Percentiles rank a stretch among this genome's conserved stretches.
These are phyloP conservation scores for Croton setiger DNA, from an alignment of 441 rosid genomes.

Conservation along the genomic window DNA sequence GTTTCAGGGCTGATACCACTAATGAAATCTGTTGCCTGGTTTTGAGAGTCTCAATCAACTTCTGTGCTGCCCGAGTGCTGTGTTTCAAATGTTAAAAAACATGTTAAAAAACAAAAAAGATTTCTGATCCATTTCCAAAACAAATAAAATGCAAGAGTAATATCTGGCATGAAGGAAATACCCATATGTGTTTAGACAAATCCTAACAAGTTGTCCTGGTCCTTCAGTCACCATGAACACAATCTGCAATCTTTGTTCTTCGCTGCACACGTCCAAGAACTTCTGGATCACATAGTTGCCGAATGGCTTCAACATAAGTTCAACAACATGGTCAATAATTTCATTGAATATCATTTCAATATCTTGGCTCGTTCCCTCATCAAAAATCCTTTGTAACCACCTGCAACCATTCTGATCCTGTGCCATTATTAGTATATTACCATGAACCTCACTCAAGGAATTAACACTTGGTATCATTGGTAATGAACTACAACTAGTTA, in stretches of 20 bases:
- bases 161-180: slow-evolving; percentile 26
- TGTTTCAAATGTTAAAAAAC: slow-evolving; percentile 13
- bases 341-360: slow-evolving; percentile 43
- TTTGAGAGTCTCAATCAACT: slow-evolving; percentile 62
- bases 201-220: slow-evolving; percentile 50
- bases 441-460: slow-evolving; percentile 47
- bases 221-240: slow-evolving; percentile 44
- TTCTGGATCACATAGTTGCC: slow-evolving; percentile 85
- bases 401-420: slow-evolving; percentile 75
- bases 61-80: slow-evolving; percentile 87
- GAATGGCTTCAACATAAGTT: slow-evolving; percentile 65
- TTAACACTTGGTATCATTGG: slow-evolving; percentile 26
- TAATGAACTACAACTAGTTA: slow-evolving; percentile 11
- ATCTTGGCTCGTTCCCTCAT: slow-evolving; percentile 51
- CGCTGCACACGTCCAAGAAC: slow-evolving; percentile 58
- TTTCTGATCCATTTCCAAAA: neutral
- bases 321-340: slow-evolving; percentile 45
- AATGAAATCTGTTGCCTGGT: slow-evolving; percentile 54
- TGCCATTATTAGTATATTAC: slow-evolving; percentile 55
- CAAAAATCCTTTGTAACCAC: slow-evolving; percentile 58
- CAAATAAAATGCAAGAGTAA: neutral
- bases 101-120: neutral
- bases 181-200: slow-evolving; percentile 79
- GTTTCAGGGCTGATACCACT: slow-evolving; percentile 48
- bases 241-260: slow-evolving; percentile 51